Conservation (phyloP, 2,329 filamentous ascomycete species). For the Nannizzia gypsea region DNA sequence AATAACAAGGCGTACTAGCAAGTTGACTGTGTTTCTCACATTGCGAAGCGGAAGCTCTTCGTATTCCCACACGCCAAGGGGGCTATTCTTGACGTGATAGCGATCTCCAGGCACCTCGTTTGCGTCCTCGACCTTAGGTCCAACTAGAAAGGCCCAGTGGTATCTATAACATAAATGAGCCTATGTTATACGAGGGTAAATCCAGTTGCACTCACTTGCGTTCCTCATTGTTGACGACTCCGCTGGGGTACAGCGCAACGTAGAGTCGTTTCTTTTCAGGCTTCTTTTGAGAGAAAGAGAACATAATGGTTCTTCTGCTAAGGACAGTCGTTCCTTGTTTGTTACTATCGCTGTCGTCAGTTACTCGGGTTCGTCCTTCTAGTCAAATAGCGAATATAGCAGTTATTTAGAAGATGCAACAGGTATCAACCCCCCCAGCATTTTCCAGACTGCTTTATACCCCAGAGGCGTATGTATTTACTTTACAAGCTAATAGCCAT, state of each 20-base stretch:
- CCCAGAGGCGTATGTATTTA: no score
- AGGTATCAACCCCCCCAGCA: no score
- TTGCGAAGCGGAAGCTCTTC: conserved; percentile 6
- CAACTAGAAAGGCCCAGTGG: conserved; percentile 9
- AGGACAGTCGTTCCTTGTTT: background rate
- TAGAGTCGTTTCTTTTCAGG: conserved; percentile 23
- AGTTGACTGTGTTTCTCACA: conserved; percentile 16
- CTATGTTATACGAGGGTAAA: background rate
- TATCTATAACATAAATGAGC: background rate
- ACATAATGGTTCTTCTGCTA: background rate
- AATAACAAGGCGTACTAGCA: conserved; percentile 30
- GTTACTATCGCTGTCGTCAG: no score
- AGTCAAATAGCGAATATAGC: no score
- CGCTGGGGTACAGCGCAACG: conserved; percentile 24
- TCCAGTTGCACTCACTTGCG: conserved; percentile 14
- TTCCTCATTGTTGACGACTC: conserved; percentile 18
- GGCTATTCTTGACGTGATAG: conserved; percentile 1
- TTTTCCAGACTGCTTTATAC: no score
- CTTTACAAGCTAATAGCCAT: no score
- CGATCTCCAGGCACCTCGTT: background rate
- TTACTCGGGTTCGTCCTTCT: no score
- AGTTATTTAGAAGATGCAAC: no score
- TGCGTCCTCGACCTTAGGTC: conserved; percentile 4
- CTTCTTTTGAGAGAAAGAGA: no score
- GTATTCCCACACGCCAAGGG: conserved; percentile 1